These are phyloP conservation scores for Penicillium olsonii DNA, from an alignment of 2,329 filamentous ascomycete species.

Conservation along the genomic window DNA sequence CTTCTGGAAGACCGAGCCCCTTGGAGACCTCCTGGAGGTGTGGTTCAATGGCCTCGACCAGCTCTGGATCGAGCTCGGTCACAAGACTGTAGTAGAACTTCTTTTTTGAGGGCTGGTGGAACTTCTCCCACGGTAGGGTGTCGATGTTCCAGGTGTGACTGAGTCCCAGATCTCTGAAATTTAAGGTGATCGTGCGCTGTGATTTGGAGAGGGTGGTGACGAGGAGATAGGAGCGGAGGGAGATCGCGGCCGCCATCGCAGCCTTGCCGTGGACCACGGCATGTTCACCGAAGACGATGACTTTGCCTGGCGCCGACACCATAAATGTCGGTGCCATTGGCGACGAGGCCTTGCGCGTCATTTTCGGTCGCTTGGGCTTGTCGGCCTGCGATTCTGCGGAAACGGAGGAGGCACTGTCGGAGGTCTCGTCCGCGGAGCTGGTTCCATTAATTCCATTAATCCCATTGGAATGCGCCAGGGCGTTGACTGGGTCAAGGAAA, in stretches of 20 bases:
- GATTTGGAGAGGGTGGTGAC: slow-evolving; percentile 94
- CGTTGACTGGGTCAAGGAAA: slow-evolving; percentile 24
- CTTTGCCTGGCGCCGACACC: slow-evolving; percentile 96
- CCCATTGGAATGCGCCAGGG: slow-evolving; percentile 18
- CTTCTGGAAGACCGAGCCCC: slow-evolving; percentile 61
- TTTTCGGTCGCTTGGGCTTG: slow-evolving; percentile 14
- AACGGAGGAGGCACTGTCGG: slow-evolving; percentile 34
- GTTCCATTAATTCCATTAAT: slow-evolving; percentile 20
- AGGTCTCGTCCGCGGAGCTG: slow-evolving; percentile 19
- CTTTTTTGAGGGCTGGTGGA: slow-evolving; percentile 80
- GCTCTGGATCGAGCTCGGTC: slow-evolving; percentile 78
- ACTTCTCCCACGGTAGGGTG: slow-evolving; percentile 80
- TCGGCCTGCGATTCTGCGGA: slow-evolving; percentile 17
- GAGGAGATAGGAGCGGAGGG: slow-evolving; percentile 91
- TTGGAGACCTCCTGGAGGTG: slow-evolving; percentile 72
- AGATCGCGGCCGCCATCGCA: slow-evolving; percentile 92
- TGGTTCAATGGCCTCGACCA: slow-evolving; percentile 78
- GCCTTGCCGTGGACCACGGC: slow-evolving; percentile 97
- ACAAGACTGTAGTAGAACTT: slow-evolving; percentile 92
- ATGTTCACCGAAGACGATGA: slow-evolving; percentile 97
- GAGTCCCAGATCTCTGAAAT: slow-evolving; percentile 88
- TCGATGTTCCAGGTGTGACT: slow-evolving; percentile 94
- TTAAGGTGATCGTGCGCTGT: slow-evolving; percentile 79
- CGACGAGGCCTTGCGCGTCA: slow-evolving; percentile 47
- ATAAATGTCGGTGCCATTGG: slow-evolving; percentile 86